Percentiles rank a stretch among this genome's conserved stretches.
These are phyloP conservation scores for Neonectria punicea DNA, from an alignment of 2,329 filamentous ascomycete genomes.

Conservation along the genomic window DNA sequence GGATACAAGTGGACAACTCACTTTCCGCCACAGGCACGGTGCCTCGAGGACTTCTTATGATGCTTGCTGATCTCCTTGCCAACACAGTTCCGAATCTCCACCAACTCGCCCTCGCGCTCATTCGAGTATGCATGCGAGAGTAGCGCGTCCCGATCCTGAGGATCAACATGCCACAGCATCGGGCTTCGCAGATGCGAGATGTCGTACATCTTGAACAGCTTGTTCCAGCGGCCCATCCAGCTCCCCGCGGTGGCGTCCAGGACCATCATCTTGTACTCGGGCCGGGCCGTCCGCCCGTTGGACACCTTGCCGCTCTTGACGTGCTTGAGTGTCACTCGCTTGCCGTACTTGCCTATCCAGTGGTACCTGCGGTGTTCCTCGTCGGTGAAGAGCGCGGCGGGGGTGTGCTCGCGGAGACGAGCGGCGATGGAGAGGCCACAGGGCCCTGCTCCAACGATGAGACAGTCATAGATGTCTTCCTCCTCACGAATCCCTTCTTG, in stretches of 20 bases:
- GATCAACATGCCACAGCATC: slow-evolving; percentile 87
- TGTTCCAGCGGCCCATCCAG: slow-evolving; percentile 79
- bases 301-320: slow-evolving; percentile 48
- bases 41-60: slow-evolving; percentile 67
- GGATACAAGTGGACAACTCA: slow-evolving; percentile 41
- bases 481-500: slow-evolving; percentile 24
- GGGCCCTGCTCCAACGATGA: slow-evolving; percentile 80
- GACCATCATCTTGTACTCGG: slow-evolving; percentile 64
- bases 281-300: slow-evolving; percentile 16
- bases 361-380: slow-evolving; percentile 85
- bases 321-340: slow-evolving; percentile 66
- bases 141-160: slow-evolving; percentile 77
- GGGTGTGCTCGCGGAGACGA: slow-evolving; percentile 76
- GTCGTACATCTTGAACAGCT: slow-evolving; percentile 73
- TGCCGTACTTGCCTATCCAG: slow-evolving; percentile 76
- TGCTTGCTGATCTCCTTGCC: slow-evolving; percentile 86
- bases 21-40: slow-evolving; percentile 54
- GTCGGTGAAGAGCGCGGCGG: slow-evolving; percentile 83
- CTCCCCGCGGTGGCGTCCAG: slow-evolving; percentile 71
- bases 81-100: slow-evolving; percentile 78
- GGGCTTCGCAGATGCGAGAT: slow-evolving; percentile 80
- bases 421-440: slow-evolving; percentile 80
- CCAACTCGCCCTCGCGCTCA: slow-evolving; percentile 69
- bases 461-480: slow-evolving; percentile 67
- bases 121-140: slow-evolving; percentile 74